These are phyloP conservation scores for Leucosporidium creatinivorum DNA, from an alignment of 768 basidiomycete genomes.

Conservation along the genomic window DNA sequence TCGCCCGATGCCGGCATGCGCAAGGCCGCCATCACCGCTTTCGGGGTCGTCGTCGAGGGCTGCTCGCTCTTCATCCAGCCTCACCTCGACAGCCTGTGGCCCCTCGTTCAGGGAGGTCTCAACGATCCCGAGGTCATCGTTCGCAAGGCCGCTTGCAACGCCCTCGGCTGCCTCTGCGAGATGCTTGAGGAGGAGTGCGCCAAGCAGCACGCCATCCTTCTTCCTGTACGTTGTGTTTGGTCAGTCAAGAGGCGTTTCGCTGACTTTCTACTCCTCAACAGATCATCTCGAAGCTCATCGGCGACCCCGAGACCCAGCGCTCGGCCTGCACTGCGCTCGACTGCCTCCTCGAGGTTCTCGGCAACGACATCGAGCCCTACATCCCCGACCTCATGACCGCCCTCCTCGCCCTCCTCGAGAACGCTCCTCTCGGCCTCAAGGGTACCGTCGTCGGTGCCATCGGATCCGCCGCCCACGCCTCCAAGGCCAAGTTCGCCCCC, in stretches of 20 bases:
- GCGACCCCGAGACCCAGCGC: slow-evolving; percentile 76
- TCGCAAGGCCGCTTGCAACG: slow-evolving; percentile 90
- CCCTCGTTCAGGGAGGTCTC: slow-evolving; percentile 80
- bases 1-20: slow-evolving; percentile 70
- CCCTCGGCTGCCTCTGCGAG: slow-evolving; percentile 92
- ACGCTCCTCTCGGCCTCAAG: slow-evolving; percentile 78
- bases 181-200: slow-evolving; percentile 93
- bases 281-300: slow-evolving; percentile 85
- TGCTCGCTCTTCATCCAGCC: slow-evolving; percentile 97
- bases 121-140: slow-evolving; percentile 75
- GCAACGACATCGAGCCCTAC: slow-evolving; percentile 77
- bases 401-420: slow-evolving; percentile 75
- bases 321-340: slow-evolving; percentile 96
- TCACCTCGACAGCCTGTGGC: slow-evolving; percentile 85
- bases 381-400: slow-evolving; percentile 90
- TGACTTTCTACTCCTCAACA: too few relatives aligned
- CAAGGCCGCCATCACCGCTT: slow-evolving; percentile 87
- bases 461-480: slow-evolving; percentile 94
- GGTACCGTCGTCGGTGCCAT: slow-evolving; percentile 95
- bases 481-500: slow-evolving; percentile 78
- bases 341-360: slow-evolving; percentile 85
- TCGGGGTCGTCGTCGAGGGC: slow-evolving; percentile 93
- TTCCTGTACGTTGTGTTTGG: slow-evolving; percentile 73
- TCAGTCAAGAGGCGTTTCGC: too few relatives aligned
- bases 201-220: slow-evolving; percentile 65